These are phyloP conservation scores for Polyplosphaeria fusca DNA, from an alignment of 495 filamentous ascomycete species.

Conservation along the genomic window DNA sequence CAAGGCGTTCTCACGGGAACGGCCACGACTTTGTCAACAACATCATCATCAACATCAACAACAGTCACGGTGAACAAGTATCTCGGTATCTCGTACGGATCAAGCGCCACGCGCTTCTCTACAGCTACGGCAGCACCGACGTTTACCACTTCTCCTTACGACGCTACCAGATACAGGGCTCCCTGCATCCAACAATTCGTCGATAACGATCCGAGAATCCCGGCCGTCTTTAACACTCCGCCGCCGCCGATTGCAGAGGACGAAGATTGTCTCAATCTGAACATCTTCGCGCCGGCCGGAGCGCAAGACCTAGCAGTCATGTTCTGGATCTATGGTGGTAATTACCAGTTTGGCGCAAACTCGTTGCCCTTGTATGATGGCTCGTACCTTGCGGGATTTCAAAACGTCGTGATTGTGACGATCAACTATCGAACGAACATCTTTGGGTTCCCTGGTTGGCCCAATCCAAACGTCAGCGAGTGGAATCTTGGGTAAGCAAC, in stretches of 20 bases:
- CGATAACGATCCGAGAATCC: not conserved
- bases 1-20: not conserved
- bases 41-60: too few species aligned
- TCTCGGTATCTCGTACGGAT: not conserved
- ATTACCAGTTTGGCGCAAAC: slow-evolving; percentile 37
- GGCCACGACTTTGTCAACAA: not conserved
- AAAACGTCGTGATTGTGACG: slow-evolving; percentile 48
- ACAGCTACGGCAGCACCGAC: not conserved
- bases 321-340: slow-evolving; percentile 37
- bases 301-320: slow-evolving; percentile 37
- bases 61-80: not conserved
- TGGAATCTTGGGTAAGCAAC: not conserved
- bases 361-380: slow-evolving; percentile 46
- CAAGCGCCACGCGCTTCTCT: not conserved
- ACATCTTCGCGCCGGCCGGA: slow-evolving; percentile 45
- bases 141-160: not conserved
- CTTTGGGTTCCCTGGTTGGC: not conserved
- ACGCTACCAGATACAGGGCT: not conserved
- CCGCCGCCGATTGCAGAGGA: not conserved
- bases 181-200: not conserved
- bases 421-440: slow-evolving; percentile 41
- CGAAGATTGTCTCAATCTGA: slow-evolving; percentile 51
- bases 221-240: not conserved
- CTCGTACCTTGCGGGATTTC: slow-evolving; percentile 37
- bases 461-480: not conserved